A percentile compares a stretch with the other conserved stretches of the same genome.
phyloP scores from a whole-genome alignment of 208 protist species.

The Acanthamoeba royreba region DNA sequence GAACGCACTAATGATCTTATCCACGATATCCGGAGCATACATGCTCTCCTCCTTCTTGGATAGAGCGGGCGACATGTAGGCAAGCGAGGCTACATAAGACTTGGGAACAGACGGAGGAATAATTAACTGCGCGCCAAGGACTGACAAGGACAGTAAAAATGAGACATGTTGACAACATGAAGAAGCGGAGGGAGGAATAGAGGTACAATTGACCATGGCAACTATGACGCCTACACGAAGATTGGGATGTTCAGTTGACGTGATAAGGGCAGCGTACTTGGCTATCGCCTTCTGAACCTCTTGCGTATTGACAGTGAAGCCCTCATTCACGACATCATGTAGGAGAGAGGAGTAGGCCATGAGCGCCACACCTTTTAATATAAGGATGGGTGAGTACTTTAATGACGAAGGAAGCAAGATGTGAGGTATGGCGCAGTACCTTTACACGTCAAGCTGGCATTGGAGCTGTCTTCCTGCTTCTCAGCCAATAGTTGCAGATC shows the following conservation, averaged over 20 bases:
- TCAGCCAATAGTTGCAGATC: neutral
- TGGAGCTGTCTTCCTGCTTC: neutral
- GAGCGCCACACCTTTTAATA: neutral
- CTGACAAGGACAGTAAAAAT: neutral
- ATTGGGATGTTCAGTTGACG: neutral
- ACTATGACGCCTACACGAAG: neutral
- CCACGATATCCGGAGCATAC: neutral
- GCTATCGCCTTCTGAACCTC: neutral
- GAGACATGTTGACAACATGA: neutral
- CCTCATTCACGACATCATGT: conserved; percentile 10
- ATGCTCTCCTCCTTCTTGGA: conserved; percentile 44
- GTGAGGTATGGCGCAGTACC: neutral
- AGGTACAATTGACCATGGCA: conserved; percentile 7
- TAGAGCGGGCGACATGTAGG: neutral
- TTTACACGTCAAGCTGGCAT: neutral
- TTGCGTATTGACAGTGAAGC: neutral
- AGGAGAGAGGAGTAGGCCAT: neutral
- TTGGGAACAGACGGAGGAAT: neutral
- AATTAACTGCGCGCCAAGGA: conserved; percentile 12
- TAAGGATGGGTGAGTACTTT: neutral
- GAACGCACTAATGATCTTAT: conserved; percentile 11
- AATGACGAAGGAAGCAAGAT: neutral
- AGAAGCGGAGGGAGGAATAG: neutral
- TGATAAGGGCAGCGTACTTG: neutral
- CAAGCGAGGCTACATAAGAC: neutral